Conservation (phyloP, 208 protist species). For the Crithidia acanthocephali region DNA sequence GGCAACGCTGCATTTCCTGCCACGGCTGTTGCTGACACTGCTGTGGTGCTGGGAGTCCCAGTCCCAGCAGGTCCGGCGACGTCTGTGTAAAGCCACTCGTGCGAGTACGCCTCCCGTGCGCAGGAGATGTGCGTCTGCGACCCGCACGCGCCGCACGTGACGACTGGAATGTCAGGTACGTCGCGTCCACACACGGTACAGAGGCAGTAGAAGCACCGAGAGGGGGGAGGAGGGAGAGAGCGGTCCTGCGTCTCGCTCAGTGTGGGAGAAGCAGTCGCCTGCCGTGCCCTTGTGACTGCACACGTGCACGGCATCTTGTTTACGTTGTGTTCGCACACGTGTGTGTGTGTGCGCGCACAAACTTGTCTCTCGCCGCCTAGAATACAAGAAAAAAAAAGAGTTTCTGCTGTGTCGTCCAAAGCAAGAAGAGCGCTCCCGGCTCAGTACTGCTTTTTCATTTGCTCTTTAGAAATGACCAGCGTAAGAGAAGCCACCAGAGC, state of each 20-base stretch:
- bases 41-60: background rate
- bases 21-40: background rate
- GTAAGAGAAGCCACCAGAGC: too few species aligned
- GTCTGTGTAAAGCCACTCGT: conserved; percentile 21
- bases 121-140: conserved; percentile 56
- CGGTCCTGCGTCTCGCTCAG: background rate
- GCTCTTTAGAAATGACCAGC: too few species aligned
- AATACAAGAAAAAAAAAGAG: too few species aligned
- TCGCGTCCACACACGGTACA: conserved; percentile 59
- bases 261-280: background rate
- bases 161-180: conserved; percentile 19
- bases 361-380: too few species aligned
- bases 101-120: conserved; percentile 39
- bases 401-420: too few species aligned
- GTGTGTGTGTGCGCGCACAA: background rate
- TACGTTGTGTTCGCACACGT: background rate
- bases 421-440: too few species aligned
- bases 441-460: too few species aligned
- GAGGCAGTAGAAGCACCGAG: conserved; percentile 47
- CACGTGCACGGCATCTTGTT: conserved; percentile 6
- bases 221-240: background rate
- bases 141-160: conserved; percentile 45
- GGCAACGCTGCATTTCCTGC: background rate
- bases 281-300: background rate
- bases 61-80: conserved; percentile 4